Evolutionary conservation across 75 land plant genomes (phyloP).

Genomic region (Cunninghamia lanceolata): DNA sequence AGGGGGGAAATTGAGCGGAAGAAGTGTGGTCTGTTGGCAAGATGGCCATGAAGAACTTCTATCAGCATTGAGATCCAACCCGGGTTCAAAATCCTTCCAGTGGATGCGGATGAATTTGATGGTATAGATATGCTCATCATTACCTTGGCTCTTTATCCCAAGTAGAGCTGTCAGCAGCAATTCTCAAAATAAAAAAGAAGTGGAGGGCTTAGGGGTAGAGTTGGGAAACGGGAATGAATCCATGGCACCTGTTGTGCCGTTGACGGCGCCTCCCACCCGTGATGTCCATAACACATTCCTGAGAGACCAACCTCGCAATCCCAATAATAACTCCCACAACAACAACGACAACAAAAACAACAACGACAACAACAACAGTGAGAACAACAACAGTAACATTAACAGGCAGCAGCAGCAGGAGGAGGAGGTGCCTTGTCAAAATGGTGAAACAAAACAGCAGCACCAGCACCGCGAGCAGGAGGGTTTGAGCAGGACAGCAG

Average conservation of each 20-base stretch:
- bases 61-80: not conserved
- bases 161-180: not conserved
- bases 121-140: not conserved
- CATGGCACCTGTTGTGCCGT: slow-evolving; percentile 6
- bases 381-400: not conserved
- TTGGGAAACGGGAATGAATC: not conserved
- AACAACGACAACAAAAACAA: not conserved
- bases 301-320: not conserved
- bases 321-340: not conserved
- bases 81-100: not conserved
- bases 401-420: not conserved
- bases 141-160: not conserved
- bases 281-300: not conserved
- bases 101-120: not conserved
- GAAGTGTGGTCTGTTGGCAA: not conserved
- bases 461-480: not conserved
- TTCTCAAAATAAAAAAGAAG: not conserved
- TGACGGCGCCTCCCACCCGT: slow-evolving; percentile 4
- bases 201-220: not conserved
- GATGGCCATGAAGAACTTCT: no score
- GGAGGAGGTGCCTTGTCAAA: not conserved
- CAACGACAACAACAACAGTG: not conserved
- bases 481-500: not conserved
- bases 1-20: not conserved
- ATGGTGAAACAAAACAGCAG: slow-evolving; percentile 1